Conservation (phyloP, 2,329 filamentous ascomycete genomes). For the Aspergillus phoenicis region DNA sequence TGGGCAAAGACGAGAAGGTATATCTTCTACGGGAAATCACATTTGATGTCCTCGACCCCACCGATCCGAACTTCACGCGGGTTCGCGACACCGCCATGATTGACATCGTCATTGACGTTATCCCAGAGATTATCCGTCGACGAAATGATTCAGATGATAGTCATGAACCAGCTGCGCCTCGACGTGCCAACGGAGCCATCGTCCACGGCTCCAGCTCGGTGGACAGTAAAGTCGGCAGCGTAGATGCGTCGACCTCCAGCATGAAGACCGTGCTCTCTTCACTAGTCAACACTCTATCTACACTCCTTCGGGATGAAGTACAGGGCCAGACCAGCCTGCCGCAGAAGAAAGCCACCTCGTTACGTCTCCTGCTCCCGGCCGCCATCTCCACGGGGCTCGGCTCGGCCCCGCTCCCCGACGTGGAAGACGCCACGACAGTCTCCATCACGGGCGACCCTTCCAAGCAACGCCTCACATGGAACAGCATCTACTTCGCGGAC, state of each 20-base stretch:
- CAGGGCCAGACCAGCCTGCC: constrained; percentile 35
- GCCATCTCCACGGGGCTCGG: constrained; percentile 54
- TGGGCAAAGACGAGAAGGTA: constrained; percentile 86
- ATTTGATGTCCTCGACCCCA: constrained; percentile 63
- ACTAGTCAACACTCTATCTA: constrained; percentile 54
- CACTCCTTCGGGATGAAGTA: constrained; percentile 49
- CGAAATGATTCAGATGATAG: constrained; percentile 36
- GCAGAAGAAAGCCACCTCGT: constrained; percentile 32
- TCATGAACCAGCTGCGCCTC: constrained; percentile 28
- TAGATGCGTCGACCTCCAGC: constrained; percentile 36
- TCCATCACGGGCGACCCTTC: constrained; percentile 41
- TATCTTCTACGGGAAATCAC: constrained; percentile 76
- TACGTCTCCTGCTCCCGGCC: constrained; percentile 50
- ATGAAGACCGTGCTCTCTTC: constrained; percentile 49
- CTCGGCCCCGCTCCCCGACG: constrained; percentile 69
- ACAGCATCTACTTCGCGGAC: constrained; percentile 69
- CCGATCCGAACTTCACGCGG: constrained; percentile 81
- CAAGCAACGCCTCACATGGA: constrained; percentile 64
- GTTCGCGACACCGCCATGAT: constrained; percentile 72
- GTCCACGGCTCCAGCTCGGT: constrained; percentile 25
- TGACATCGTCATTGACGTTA: constrained; percentile 69
- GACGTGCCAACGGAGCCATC: constrained; percentile 23
- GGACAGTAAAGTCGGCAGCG: constrained; percentile 29
- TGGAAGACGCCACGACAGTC: constrained; percentile 55
- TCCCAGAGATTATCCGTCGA: constrained; percentile 38